Base-by-base conservation (phyloP, 257 asterid genomes). In the Anisodus tanguticus region DNA sequence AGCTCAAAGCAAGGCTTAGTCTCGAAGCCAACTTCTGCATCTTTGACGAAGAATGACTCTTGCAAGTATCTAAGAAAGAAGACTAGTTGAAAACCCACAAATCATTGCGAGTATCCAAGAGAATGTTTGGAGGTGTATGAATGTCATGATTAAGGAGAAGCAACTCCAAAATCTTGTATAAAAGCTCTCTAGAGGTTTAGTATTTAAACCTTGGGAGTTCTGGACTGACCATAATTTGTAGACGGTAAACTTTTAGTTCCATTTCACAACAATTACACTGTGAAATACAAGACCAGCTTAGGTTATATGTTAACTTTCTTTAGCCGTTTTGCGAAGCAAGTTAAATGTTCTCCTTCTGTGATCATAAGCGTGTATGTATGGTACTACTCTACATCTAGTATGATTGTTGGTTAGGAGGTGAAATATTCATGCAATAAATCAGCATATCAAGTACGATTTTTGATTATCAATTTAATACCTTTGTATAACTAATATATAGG, bases 11-110 rank as follows among this genome's bases (percentile, higher is more conserved):
- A 85, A 55, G 89, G 91, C 91, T 84, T 85, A 74, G 37, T 83
- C 87, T 89, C 97, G 47, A 84, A 89, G 95, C 92, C 94, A 55
- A 84, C 91, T 54, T 90, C 92, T 19, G 83, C 87, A 76, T 72
- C 82, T 83, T 66, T 69, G 81, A 22, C 86, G 82, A 93, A 90
- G 83, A 91, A 82, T 5, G 85, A 71, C 35, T 81, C 86, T 83
- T 77, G 85, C 88, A 91, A 88, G 86, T 89, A 85, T 87, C 86
- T 70, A 43, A 81, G 88, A 3, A 84, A 49, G 69, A 89, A 86
- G 88, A 89, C 85, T 53, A 85, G 55, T 31, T 69, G 51, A 6
- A 82, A 82, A 70, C 55, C 88, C 47, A 70, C 81, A 74, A 74
- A 86, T 71, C 82, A 22, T 22, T 22, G 26, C 26, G 0, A 22